Evolutionary conservation across 2,329 filamentous ascomycete species (phyloP).

Genomic region (Beauveria bassiana): DNA sequence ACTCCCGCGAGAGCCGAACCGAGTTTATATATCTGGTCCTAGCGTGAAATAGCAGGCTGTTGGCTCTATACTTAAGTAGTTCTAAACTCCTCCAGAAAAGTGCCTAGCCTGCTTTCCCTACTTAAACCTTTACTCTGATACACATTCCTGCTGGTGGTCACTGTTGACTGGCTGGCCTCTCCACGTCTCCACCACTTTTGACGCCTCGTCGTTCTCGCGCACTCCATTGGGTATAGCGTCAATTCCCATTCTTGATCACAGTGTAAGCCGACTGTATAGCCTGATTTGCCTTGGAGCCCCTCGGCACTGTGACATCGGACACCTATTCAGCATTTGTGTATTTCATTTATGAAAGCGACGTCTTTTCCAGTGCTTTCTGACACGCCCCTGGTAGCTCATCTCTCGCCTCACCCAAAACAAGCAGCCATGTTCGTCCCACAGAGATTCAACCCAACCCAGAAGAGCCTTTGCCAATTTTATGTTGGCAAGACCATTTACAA

Average conservation of each 20-base stretch:
- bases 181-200: neutral
- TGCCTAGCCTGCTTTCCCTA: neutral
- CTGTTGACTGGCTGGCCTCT: neutral
- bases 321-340: neutral
- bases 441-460: constrained; percentile 5
- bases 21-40: neutral
- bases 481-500: constrained; percentile 19
- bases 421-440: constrained; percentile 19
- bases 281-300: neutral
- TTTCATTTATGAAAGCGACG: neutral
- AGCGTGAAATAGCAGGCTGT: neutral
- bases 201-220: constrained; percentile 10
- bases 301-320: neutral
- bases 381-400: neutral
- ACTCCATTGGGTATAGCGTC: constrained; percentile 12
- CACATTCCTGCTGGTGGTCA: neutral
- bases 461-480: constrained; percentile 19
- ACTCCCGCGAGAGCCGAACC: neutral
- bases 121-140: neutral
- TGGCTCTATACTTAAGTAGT: neutral
- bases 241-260: neutral
- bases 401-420: too few species aligned
- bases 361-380: neutral
- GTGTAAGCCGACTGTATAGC: neutral
- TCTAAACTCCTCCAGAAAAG: neutral